Base-by-base conservation (phyloP, 2,329 filamentous ascomycete species). In the Ceratocystis eucalypticola region DNA sequence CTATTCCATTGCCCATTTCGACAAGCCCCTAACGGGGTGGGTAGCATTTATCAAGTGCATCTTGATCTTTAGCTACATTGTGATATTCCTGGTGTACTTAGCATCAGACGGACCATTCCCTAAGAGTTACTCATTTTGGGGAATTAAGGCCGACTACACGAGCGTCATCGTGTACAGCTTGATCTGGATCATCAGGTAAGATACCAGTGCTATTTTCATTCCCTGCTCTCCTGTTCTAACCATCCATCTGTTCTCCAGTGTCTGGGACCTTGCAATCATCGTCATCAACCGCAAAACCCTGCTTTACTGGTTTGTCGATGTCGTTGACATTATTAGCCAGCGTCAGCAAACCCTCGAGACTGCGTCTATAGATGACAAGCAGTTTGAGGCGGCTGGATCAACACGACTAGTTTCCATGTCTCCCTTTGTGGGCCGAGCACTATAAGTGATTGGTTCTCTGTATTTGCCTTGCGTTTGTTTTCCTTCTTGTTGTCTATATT, bases 81-180 rank as follows among this genome's bases (percentile, higher is more conserved):
- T 72, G 20, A 66, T 76, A 33, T 74, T 78, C 62, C 68, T 75
- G 61, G 71, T 73, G n/a, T 76, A 75, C 59, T 68, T 76, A 22
- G 73, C 70, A 10, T 64, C 73, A 44, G 71, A 74, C n/a, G 69
- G 71, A n/a, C 74, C 75, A 28, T 78, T 78, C 57, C 75, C 75
- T 0, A 57, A 64, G 1, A 71, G 71, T 1, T 77, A 76, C 57
- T 71, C 72, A 0, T 77, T 75, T 70, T 78, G 76, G 75, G 73
- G 71, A 20, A 69, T 78, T 63, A 33, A 69, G 50, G 68, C 71
- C 5, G 68, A 68, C 22, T 71, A 70, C 46, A 71, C 75, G 2
- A 72, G 73, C 7, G 71, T 71, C 7, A 68, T 76, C 61, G 72
- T 76, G 6, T 73, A 77, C 67, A 69, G 73, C 62, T 73, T 78